These are phyloP conservation scores for Flaveria floridana DNA, from an alignment of 140 eudicot genomes.

Conservation along the genomic window DNA sequence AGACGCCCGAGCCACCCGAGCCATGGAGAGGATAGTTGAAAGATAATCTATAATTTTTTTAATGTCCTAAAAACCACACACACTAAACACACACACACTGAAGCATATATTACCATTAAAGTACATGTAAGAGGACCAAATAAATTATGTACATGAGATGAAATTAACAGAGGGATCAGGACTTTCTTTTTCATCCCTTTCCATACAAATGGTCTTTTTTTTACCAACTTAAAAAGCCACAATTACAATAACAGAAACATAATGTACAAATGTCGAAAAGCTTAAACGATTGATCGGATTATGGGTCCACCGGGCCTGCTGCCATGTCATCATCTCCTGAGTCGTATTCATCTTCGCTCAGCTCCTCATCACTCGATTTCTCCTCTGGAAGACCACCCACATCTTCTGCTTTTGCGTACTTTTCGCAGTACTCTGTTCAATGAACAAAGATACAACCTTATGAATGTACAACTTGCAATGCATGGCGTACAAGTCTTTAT, in stretches of 20 bases:
- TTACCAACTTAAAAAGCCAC: constrained; percentile 21
- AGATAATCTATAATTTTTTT: no score
- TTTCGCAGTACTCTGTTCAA: constrained; percentile 70
- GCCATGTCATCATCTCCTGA: constrained; percentile 78
- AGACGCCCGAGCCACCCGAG: no score
- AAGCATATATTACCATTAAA: constrained; percentile 14
- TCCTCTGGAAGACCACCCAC: constrained; percentile 66
- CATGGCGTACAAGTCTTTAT: neutral
- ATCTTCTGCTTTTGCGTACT: constrained; percentile 85
- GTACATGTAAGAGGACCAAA: constrained; percentile 20
- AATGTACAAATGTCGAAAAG: constrained; percentile 40
- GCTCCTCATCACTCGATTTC: constrained; percentile 72
- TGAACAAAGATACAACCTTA: constrained; percentile 3
- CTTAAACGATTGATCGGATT: constrained; percentile 19
- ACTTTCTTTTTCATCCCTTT: constrained; percentile 39
- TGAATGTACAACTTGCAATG: constrained; percentile 1
- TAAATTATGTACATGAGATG: constrained; percentile 48
- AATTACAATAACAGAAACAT: constrained; percentile 22
- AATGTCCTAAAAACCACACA: no score
- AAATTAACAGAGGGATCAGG: constrained; percentile 31
- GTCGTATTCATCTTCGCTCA: constrained; percentile 66
- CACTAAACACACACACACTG: no score
- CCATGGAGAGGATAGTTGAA: no score
- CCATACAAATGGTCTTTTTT: constrained; percentile 39
- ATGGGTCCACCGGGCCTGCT: constrained; percentile 75